Evolutionary conservation across 2,329 filamentous ascomycete genomes (phyloP).

Genomic region (Fusarium piperis): DNA sequence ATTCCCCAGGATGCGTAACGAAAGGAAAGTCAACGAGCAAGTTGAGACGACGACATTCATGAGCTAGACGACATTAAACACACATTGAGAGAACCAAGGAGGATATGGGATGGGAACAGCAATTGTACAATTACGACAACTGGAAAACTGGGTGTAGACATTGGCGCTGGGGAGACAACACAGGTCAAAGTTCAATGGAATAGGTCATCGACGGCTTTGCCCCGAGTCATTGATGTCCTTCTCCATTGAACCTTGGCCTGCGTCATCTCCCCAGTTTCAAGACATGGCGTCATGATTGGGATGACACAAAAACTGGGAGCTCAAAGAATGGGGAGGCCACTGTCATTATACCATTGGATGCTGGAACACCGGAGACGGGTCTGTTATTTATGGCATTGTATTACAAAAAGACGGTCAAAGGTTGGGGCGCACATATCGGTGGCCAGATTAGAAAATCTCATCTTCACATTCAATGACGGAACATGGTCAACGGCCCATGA

Average conservation of each 20-base stretch:
- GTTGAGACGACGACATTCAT: not conserved
- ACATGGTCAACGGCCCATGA: not conserved
- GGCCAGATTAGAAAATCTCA: not conserved
- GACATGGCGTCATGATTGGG: not conserved
- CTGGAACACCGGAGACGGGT: not conserved
- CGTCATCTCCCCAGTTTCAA: not conserved
- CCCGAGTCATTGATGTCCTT: not conserved
- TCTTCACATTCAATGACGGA: not conserved
- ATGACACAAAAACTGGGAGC: not conserved
- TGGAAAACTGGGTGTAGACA: not conserved
- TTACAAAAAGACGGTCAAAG: not conserved
- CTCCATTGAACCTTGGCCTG: not conserved
- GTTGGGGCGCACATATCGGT: not conserved
- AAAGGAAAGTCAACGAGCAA: not conserved
- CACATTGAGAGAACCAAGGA: not conserved
- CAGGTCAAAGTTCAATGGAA: not conserved
- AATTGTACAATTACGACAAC: not conserved
- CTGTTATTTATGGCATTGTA: not conserved
- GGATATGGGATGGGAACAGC: not conserved
- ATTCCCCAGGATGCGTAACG: slow-evolving; percentile 45
- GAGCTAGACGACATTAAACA: not conserved
- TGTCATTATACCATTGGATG: not conserved
- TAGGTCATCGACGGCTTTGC: not conserved
- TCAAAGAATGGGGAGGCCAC: not conserved
- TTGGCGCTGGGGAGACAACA: not conserved